Evolutionary conservation across 768 basidiomycete species (phyloP).

Genomic region (Ramaria sp.): DNA sequence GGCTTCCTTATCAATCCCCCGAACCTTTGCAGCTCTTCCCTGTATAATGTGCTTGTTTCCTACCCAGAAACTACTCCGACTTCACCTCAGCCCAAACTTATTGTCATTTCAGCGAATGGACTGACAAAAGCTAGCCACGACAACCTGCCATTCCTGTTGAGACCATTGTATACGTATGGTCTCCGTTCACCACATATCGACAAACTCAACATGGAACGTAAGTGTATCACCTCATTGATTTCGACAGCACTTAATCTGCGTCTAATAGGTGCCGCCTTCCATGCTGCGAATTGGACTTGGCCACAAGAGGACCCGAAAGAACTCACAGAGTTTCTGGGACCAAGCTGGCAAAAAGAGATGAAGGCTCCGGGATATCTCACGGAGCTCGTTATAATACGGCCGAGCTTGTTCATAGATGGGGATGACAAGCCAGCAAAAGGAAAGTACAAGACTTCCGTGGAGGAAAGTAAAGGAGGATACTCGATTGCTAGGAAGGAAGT

Average conservation of each 20-base stretch:
- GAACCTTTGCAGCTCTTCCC: conserved; percentile 46
- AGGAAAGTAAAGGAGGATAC: conserved; percentile 33
- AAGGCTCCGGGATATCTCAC: conserved; percentile 34
- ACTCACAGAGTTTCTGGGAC: conserved; percentile 34
- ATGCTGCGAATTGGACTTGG: conserved; percentile 45
- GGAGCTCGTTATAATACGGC: conserved; percentile 36
- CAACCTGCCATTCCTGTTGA: conserved; percentile 35
- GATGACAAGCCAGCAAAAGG: conserved; percentile 22
- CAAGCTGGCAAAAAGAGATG: conserved; percentile 31
- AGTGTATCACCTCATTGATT: not conserved
- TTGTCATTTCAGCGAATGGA: conserved; percentile 45
- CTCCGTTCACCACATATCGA: conserved; percentile 41
- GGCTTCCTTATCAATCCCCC: conserved; percentile 39
- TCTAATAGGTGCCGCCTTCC: conserved; percentile 22
- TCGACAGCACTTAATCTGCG: not conserved
- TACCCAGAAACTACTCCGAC: conserved; percentile 26
- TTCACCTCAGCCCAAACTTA: conserved; percentile 32
- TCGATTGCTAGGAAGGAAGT: conserved; percentile 55
- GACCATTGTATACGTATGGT: conserved; percentile 36
- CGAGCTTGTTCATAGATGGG: conserved; percentile 51
- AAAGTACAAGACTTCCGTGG: conserved; percentile 24
- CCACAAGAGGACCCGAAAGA: conserved; percentile 21
- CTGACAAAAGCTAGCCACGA: conserved; percentile 34
- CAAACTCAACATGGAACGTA: conserved; percentile 48
- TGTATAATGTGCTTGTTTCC: conserved; percentile 46